phyloP scores from a whole-genome alignment of 768 basidiomycete species.

The Lactifluus rugatus region DNA sequence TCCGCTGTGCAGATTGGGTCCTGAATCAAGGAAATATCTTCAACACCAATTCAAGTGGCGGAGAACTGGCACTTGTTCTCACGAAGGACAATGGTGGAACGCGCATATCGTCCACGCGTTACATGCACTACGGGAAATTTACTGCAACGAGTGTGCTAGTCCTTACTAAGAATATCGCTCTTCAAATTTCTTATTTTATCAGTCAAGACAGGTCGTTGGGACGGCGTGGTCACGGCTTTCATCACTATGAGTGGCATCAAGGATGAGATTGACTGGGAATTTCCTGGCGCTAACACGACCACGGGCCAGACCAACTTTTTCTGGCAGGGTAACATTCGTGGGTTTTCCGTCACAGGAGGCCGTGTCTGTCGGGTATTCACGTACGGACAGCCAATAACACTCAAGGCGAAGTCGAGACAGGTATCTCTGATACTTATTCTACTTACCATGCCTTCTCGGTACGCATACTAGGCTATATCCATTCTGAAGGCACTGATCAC shows the following conservation, averaged over 20 bases:
- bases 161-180: background rate
- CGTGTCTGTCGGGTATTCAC: background rate
- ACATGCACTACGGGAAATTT: conserved; percentile 72
- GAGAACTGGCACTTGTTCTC: conserved; percentile 59
- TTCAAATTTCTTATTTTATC: background rate
- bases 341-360: conserved; percentile 24
- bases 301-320: conserved; percentile 73
- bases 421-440: conserved; percentile 50
- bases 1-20: conserved; percentile 47
- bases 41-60: conserved; percentile 50
- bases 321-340: conserved; percentile 65
- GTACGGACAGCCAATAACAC: conserved; percentile 32
- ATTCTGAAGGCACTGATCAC: background rate
- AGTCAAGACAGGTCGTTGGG: conserved; percentile 78
- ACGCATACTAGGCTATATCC: conserved; percentile 22
- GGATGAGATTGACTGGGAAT: conserved; percentile 87
- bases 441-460: conserved; percentile 75
- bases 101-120: conserved; percentile 67
- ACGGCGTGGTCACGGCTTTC: conserved; percentile 74
- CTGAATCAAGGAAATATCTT: conserved; percentile 58
- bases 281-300: conserved; percentile 52
- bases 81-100: conserved; percentile 68
- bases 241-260: conserved; percentile 76
- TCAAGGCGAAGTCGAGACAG: conserved; percentile 39
- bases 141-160: conserved; percentile 44